Evolutionary conservation across 2,329 filamentous ascomycete genomes (phyloP).

Genomic region (Rhynchosporium secalis): DNA sequence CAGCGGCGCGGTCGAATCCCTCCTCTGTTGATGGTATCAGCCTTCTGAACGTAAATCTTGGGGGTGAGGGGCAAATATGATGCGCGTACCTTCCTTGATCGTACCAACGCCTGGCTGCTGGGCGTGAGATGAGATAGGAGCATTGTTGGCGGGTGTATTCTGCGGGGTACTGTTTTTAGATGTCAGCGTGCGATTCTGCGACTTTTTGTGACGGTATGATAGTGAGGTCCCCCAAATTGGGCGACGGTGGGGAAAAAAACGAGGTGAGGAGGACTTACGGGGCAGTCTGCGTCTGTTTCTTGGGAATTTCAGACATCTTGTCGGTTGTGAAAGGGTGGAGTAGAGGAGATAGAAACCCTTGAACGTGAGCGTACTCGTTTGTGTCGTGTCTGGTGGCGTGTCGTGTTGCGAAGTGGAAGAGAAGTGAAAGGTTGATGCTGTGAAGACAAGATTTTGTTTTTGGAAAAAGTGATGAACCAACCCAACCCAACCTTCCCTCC

Average conservation of each 20-base stretch:
- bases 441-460: background rate
- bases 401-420: too few relatives aligned
- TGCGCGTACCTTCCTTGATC: constrained; percentile 88
- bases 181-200: constrained; percentile 25
- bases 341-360: background rate
- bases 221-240: background rate
- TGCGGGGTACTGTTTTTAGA: constrained; percentile 77
- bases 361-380: background rate
- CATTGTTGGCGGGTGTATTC: constrained; percentile 94
- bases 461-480: background rate
- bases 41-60: constrained; percentile 28
- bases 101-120: constrained; percentile 91
- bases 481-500: too few relatives aligned
- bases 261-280: constrained; percentile 53
- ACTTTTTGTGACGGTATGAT: background rate
- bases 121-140: constrained; percentile 95
- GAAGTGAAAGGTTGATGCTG: background rate
- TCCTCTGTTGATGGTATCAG: constrained; percentile 64
- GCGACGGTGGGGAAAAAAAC: constrained; percentile 14
- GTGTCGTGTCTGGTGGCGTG: background rate
- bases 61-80: constrained; percentile 34
- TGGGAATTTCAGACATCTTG: constrained; percentile 63
- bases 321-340: constrained; percentile 9
- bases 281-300: constrained; percentile 60
- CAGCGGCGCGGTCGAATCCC: constrained; percentile 73